phyloP scores from a whole-genome alignment of 495 filamentous ascomycete genomes.

The Talaromyces liani region DNA sequence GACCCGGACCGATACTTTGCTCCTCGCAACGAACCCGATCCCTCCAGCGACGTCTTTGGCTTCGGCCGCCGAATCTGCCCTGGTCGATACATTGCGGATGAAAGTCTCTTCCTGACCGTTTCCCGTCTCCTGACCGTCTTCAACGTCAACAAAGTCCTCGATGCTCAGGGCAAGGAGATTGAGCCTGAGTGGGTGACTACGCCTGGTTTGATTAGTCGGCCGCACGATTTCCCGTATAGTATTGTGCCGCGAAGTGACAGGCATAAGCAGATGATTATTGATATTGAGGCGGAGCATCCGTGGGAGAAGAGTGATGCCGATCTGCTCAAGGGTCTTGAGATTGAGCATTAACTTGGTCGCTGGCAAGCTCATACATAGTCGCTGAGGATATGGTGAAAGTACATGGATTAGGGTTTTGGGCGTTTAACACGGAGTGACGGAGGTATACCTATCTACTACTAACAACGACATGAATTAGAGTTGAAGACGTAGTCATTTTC shows the following conservation, averaged over 20 bases:
- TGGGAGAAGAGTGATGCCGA: background rate
- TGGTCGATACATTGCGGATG: constrained; percentile 51
- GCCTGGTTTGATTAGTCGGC: constrained; percentile 12
- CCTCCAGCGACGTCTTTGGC: constrained; percentile 39
- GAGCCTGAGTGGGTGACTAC: constrained; percentile 6
- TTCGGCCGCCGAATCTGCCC: constrained; percentile 54
- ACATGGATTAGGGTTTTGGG: background rate
- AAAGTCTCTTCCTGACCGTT: constrained; percentile 42
- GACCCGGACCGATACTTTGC: constrained; percentile 32
- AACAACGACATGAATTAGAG: background rate
- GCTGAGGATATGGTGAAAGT: background rate
- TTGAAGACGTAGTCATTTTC: background rate
- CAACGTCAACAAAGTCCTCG: constrained; percentile 22
- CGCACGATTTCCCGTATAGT: constrained; percentile 5
- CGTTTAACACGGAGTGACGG: background rate
- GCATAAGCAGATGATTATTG: constrained; percentile 7
- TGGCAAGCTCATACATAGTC: background rate
- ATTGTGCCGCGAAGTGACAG: constrained; percentile 10
- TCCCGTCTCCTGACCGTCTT: constrained; percentile 50
- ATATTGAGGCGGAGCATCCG: constrained; percentile 7
- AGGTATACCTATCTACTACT: background rate
- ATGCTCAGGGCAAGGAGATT: constrained; percentile 10
- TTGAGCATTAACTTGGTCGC: background rate
- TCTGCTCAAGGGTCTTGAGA: background rate
- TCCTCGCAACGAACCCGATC: constrained; percentile 17